Conservation (phyloP, 2,329 filamentous ascomycete species). For the Aureobasidium namibiae region DNA sequence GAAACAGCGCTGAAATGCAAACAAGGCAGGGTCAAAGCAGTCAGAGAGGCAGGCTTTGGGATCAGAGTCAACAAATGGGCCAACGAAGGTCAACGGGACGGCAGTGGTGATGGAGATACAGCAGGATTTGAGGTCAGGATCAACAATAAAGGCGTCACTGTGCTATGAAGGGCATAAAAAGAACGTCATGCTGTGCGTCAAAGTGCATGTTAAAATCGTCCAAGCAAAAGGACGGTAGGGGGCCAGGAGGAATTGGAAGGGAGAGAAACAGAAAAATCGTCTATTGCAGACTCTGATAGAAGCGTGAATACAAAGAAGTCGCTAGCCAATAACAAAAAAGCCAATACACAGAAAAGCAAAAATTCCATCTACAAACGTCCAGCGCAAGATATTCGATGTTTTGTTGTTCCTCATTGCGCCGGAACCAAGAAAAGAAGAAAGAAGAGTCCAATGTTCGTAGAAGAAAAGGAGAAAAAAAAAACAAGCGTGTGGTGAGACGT, state of each 20-base stretch:
- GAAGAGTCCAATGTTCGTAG: not conserved
- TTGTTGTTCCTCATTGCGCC: not conserved
- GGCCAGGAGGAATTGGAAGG: too few species aligned
- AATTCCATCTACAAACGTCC: conserved; percentile 1
- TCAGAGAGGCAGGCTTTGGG: not conserved
- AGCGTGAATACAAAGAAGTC: too few species aligned
- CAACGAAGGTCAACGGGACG: not conserved
- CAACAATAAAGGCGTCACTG: not conserved
- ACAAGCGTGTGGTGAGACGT: too few species aligned
- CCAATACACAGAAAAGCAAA: not conserved
- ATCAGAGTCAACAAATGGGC: not conserved
- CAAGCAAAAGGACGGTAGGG: too few species aligned
- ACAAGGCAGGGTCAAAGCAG: not conserved
- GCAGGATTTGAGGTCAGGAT: not conserved
- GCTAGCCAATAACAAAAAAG: not conserved
- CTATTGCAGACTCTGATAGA: too few species aligned
- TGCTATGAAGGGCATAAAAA: too few species aligned
- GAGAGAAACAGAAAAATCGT: too few species aligned
- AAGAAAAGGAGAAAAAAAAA: not conserved
- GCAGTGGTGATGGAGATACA: not conserved
- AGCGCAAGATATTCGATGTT: not conserved
- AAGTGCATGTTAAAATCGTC: too few species aligned
- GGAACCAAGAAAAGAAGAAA: not conserved
- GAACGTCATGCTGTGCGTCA: too few species aligned
- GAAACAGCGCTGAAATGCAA: conserved; percentile 24